Conservation (phyloP, 345 rosid genomes). For the Brassica napus region DNA sequence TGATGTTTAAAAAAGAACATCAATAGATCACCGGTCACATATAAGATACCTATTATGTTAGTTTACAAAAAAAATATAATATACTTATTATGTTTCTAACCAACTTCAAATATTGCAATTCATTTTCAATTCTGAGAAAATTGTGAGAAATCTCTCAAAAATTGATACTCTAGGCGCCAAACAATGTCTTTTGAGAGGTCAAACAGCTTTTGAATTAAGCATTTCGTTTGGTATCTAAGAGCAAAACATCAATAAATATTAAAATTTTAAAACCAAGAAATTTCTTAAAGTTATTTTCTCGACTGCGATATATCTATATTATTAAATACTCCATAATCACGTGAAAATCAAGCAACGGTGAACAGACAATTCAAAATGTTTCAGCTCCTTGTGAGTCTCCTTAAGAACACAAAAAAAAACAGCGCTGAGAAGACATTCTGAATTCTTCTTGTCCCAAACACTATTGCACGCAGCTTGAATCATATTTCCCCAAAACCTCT, state of each 20-base stretch:
- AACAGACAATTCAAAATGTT: background rate
- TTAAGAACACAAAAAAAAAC: background rate
- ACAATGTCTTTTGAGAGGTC: background rate
- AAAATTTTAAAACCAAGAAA: background rate
- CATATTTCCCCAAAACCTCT: slow-evolving; percentile 20
- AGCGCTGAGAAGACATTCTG: slow-evolving; percentile 9
- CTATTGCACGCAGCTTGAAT: slow-evolving; percentile 3
- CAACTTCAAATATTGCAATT: too few species aligned
- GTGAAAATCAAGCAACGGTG: background rate
- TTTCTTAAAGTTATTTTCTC: background rate
- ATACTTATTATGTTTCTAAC: too few species aligned
- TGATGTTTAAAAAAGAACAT: too few species aligned
- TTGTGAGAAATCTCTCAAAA: too few species aligned
- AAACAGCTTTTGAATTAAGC: background rate
- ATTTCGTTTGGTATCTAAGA: background rate
- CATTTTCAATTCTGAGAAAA: too few species aligned
- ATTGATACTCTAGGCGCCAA: background rate
- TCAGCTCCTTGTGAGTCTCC: background rate
- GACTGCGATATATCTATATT: too few species aligned
- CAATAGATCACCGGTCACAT: too few species aligned
- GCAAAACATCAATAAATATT: background rate
- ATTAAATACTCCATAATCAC: background rate
- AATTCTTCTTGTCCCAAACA: slow-evolving; percentile 14
- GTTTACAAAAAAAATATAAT: too few species aligned
- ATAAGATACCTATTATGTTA: too few species aligned